Evolutionary conservation across 495 filamentous ascomycete genomes (phyloP).

Genomic region (Neurospora terricola): DNA sequence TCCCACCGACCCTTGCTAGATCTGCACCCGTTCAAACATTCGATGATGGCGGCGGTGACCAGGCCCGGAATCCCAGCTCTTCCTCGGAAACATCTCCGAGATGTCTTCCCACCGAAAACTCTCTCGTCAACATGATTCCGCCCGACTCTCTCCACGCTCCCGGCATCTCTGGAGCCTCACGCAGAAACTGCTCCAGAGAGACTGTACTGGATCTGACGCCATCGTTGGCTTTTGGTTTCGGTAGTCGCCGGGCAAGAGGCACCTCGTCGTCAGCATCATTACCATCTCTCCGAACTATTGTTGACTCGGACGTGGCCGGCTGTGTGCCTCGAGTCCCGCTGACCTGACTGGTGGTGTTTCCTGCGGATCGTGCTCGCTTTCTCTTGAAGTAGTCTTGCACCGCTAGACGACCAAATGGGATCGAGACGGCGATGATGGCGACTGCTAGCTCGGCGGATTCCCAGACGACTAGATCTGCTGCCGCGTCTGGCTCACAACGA

Average conservation of each 20-base stretch:
- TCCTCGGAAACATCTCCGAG: background rate
- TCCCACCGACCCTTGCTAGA: too few relatives aligned
- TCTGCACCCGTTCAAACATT: background rate
- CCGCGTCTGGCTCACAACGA: background rate
- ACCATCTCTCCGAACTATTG: background rate
- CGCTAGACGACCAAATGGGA: background rate
- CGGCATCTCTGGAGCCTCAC: background rate
- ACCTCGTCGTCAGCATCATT: background rate
- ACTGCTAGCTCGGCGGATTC: conserved; percentile 2
- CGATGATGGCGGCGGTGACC: background rate
- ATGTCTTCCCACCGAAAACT: background rate
- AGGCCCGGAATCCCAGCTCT: background rate
- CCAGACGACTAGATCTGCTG: conserved; percentile 4
- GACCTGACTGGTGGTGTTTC: background rate
- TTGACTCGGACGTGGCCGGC: background rate
- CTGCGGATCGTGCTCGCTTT: background rate
- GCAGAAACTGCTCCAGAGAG: background rate
- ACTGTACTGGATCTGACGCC: background rate
- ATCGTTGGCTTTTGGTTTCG: background rate
- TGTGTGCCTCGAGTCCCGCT: background rate
- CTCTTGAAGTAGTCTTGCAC: background rate
- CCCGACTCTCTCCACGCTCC: background rate
- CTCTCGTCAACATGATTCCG: background rate
- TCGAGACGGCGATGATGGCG: conserved; percentile 6
- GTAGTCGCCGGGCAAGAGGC: background rate